These are phyloP conservation scores for Gyrodon lividus DNA, from an alignment of 768 basidiomycete genomes.

Conservation along the genomic window DNA sequence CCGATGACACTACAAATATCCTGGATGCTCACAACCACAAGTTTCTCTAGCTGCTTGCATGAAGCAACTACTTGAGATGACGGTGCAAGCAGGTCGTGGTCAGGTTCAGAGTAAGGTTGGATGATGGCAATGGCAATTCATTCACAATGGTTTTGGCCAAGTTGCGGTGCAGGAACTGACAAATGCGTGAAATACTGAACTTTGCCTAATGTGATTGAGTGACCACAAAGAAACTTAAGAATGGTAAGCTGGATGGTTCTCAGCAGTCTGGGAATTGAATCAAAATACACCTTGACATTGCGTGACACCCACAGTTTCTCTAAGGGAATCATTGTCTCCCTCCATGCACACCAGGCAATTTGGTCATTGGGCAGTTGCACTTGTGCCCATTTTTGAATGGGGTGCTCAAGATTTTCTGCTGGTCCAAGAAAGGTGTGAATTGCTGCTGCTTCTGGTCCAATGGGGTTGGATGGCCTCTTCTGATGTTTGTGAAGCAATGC, in stretches of 20 bases:
- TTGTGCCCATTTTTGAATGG: too few species aligned
- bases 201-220: not conserved
- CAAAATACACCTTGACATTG: not conserved
- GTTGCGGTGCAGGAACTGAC: conserved; percentile 13
- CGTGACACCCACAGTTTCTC: not conserved
- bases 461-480: not conserved
- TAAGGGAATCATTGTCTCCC: not conserved
- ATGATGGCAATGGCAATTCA: conserved; percentile 17
- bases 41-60: conserved; percentile 18
- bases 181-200: not conserved
- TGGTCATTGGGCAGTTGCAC: conserved; percentile 23
- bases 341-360: conserved; percentile 10
- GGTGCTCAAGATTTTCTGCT: not conserved
- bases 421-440: not conserved
- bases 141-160: not conserved
- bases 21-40: conserved; percentile 9
- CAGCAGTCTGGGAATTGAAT: not conserved
- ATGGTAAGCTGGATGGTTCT: not conserved
- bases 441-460: not conserved
- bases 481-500: conserved; percentile 13
- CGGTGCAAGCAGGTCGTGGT: conserved; percentile 7
- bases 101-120: conserved; percentile 18
- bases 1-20: conserved; percentile 20
- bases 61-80: conserved; percentile 19
- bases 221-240: not conserved